These are phyloP conservation scores for Lactifluus hygrophoroides DNA, from an alignment of 768 basidiomycete species.

Conservation along the genomic window DNA sequence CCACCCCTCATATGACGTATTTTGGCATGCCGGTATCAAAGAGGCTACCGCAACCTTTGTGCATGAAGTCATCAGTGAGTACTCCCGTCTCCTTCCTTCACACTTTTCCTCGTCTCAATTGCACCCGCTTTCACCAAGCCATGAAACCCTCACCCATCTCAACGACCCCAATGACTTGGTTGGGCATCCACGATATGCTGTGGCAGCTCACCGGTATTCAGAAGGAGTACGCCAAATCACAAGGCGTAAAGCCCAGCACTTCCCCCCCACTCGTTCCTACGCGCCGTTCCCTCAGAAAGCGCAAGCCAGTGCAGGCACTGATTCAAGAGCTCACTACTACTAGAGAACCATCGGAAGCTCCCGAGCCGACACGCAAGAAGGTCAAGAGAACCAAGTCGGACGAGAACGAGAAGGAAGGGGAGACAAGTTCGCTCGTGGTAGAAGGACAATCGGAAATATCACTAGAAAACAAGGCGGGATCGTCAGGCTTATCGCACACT, in stretches of 20 bases:
- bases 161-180: constrained; percentile 17
- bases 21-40: constrained; percentile 17
- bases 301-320: constrained; percentile 9
- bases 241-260: neutral
- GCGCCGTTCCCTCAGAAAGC: constrained; percentile 19
- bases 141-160: constrained; percentile 12
- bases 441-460: neutral
- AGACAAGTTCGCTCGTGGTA: neutral
- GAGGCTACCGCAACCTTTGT: constrained; percentile 14
- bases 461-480: neutral
- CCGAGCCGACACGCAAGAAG: constrained; percentile 18
- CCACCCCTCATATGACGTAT: constrained; percentile 17
- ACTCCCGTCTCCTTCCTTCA: neutral
- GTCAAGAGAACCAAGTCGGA: constrained; percentile 3
- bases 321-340: neutral
- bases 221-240: constrained; percentile 16
- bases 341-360: constrained; percentile 9
- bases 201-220: constrained; percentile 20
- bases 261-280: constrained; percentile 1
- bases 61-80: constrained; percentile 18
- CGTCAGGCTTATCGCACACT: neutral
- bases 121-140: neutral
- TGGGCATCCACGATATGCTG: constrained; percentile 18
- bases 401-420: constrained; percentile 2
- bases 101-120: neutral